Evolutionary conservation across 805 yeast genomes (phyloP), one percentile per base, ranked within the genome.

Genomic region (Saccharomycopsis oosterbeekiorum): DNA sequence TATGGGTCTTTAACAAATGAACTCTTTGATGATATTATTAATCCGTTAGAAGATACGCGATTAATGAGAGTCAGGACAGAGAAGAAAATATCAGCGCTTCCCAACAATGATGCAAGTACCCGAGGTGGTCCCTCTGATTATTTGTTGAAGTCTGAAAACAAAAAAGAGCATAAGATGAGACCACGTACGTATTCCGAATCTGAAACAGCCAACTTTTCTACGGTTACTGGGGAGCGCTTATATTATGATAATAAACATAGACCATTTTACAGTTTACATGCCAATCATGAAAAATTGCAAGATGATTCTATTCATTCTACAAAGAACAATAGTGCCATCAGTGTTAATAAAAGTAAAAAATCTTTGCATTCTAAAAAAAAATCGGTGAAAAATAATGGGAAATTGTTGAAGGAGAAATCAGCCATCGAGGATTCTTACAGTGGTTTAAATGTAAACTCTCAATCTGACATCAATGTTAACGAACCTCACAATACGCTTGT

Each of bases 131-230:
- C 29, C 55, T 34, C 47, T 15, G 26, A 19, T 4, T 19, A 12
- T 26, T 47, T 47, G 34, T 21, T 47, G 15, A 47, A 47, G 21
- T 14, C 21, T 12, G 24, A 40, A 5, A 17, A 47, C 29, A 57
- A 56, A 29, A 17, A 57, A 15, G 36, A 37, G 24, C 34, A n/a
- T 14, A 54, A 47, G 26, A 60, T 26, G 40, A 50, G 64, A 21
- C 56, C 58, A 3, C 57, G 86, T 67, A 83, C 84, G 0, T 84
- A 79, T 67, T 85, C 90, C 1, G 91, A 85, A 65, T 80, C 80
- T 24, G 91, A 85, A 67, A 79, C 82, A 50, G 78, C 79, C 41
- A 83, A 84, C 63, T 86, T 84, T 70, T 82, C 83, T 66, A 74
- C 73, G 39, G 71, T 74, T 55, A 80, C 84, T 1, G 87, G 88